Percentiles rank a stretch among this genome's conserved stretches.
Conservation (phyloP, 306 rosid genomes). For the Sphenostylis stenocarpa region DNA sequence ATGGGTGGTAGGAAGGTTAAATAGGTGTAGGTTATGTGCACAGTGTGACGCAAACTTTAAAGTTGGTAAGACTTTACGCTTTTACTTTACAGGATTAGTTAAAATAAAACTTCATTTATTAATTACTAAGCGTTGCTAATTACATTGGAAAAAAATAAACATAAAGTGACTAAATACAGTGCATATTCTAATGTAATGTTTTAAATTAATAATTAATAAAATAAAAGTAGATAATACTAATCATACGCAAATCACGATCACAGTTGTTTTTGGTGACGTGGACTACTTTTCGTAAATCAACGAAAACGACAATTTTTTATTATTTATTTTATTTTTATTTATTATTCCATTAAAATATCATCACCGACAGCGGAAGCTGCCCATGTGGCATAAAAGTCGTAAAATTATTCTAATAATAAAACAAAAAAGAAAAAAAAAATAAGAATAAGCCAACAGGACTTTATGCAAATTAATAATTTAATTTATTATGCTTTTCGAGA, state of each 20-base stretch:
- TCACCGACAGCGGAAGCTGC: constrained; percentile 50
- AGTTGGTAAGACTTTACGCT: neutral
- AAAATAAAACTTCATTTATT: neutral
- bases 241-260: constrained; percentile 38
- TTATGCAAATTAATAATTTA: neutral
- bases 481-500: neutral
- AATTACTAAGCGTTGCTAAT: neutral
- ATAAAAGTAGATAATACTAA: neutral
- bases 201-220: neutral
- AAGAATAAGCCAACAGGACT: neutral
- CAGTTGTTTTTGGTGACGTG: constrained; percentile 15
- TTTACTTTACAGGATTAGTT: neutral
- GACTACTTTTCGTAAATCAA: constrained; percentile 23
- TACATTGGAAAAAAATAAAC: neutral
- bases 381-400: constrained; percentile 41
- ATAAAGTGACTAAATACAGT: neutral
- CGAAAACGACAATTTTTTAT: constrained; percentile 27
- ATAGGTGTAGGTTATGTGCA: neutral
- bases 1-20: neutral
- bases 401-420: constrained; percentile 8
- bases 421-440: neutral
- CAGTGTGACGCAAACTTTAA: neutral
- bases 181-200: neutral
- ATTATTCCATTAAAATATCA: constrained; percentile 7
- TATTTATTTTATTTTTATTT: neutral